These are phyloP conservation scores for Buxus sempervirens DNA, from an alignment of 164 flowering plant genomes.

Conservation along the genomic window DNA sequence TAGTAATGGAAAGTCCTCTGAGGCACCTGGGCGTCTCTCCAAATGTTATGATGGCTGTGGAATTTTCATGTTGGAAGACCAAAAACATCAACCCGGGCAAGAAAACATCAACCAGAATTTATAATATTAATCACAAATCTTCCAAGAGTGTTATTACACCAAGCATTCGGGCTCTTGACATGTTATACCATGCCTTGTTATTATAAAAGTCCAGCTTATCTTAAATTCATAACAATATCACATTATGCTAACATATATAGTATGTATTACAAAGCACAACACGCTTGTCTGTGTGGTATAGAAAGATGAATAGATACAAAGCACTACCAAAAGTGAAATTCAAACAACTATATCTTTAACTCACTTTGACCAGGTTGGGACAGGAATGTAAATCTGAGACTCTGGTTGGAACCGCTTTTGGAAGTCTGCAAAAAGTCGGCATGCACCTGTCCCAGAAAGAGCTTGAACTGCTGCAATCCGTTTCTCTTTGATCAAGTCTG, in stretches of 20 bases:
- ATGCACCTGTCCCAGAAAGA: slow-evolving; percentile 97
- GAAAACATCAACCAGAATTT: background rate
- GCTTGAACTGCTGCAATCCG: slow-evolving; percentile 88
- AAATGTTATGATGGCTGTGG: slow-evolving; percentile 88
- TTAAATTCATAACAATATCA: no score
- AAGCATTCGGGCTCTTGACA: background rate
- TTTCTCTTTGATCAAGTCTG: slow-evolving; percentile 76
- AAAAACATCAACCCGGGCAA: slow-evolving; percentile 2
- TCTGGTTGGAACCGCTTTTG: slow-evolving; percentile 90
- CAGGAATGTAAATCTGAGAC: slow-evolving; percentile 88
- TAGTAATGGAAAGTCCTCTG: slow-evolving; percentile 81
- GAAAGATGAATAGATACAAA: no score
- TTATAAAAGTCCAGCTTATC: no score
- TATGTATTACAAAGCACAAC: no score
- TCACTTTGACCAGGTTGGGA: slow-evolving; percentile 97
- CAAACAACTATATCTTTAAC: slow-evolving; percentile 14
- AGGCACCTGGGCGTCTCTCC: slow-evolving; percentile 96
- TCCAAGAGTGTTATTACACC: background rate
- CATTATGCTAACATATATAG: no score
- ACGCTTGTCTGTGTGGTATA: no score
- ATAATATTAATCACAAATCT: background rate
- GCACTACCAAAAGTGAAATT: background rate
- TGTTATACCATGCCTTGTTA: no score
- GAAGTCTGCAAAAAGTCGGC: slow-evolving; percentile 92
- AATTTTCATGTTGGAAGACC: slow-evolving; percentile 14